Base-by-base conservation (phyloP, 768 basidiomycete species). In the Amanita polypyramis region DNA sequence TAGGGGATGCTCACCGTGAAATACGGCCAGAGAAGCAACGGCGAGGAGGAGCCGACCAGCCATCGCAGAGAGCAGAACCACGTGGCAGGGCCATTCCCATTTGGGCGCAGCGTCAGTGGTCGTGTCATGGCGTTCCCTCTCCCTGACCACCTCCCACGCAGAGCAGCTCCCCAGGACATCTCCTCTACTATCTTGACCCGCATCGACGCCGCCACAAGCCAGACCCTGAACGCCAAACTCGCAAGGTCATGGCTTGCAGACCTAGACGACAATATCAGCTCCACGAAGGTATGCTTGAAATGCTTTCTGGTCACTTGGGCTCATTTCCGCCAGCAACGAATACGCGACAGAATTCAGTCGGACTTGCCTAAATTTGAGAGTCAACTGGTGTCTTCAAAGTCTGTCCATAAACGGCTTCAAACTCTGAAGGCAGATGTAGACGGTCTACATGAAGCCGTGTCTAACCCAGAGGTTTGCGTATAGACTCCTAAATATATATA, bases 61-160 rank as follows among this genome's bases (percentile, higher is more conserved):
- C 77, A 79, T 79, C 11, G 32, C 25, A 19, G 42, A 48, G 39
- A 30, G 35, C 52, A 45, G 25, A 7, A n/a, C 43, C 52, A 54
- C 53, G 53, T 54, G 51, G 51, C 46, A 37, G 12, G 27, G n/a
- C 25, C 42, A 30, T 17, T 33, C 39, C 32, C 40, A 9, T 25
- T 43, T 17, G 38, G 20, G 42, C 35, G 35, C 37, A 40, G 51
- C 20, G 7, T 27, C 37, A 40, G 51, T 12, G 7, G 37, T 17
- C 40, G 20, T 41, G 19, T 36, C 52, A 89, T 91, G 87, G 79
- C 86, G 36, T 87, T 87, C 63, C 76, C 79, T 43, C 55, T 85
- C 51, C 86, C 85, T 52, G 63, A 76, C 12, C 84, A 89, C 62
- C 70, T 85, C 25, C 85, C 85, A n/a, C 75, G 80, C 41, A 76